Evolutionary conservation across 352 stramenopile species (phyloP), one percentile per base, ranked within the genome.

Genomic region (Globisporangium canariense): DNA sequence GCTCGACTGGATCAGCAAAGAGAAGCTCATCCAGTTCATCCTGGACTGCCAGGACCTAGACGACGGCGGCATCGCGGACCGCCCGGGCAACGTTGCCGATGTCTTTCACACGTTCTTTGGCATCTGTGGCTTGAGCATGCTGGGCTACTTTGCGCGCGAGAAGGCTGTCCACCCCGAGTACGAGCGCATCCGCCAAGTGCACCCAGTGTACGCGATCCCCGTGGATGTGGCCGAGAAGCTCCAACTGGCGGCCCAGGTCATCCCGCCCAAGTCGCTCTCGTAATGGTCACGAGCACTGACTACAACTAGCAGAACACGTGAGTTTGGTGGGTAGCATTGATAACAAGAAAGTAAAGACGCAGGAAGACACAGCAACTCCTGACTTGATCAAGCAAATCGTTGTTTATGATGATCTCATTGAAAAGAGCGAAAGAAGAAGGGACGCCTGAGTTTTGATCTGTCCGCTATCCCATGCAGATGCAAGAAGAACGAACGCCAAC

Each of bases 61-160:
- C 28, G 97, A 98, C 67, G 98, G 98, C 53, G 98, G 98, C 18
- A 99, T 99, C 70, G 90, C 96, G 14, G 98, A 99, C 74, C 90
- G 97, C 45, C 97, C 97, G n/a, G 94, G 89, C 43, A 97, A 98
- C 67, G 86, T 98, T 65, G 86, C 94, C 0, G 97, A 99, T 65
- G 91, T 99, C 25, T 99, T 99, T 75, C 97, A 99, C 75, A 99
- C 97, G 2, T 99, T 99, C 75, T 99, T 99, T 72, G 97, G 97
- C 28, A 94, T 99, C 71, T 90, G 86, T 47, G 97, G 97, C 30
- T 76, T 99, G 5, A 93, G 79, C 36, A 93, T 99, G 74, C 88
- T 99, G 20, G 92, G 92, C 7, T 94, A 97, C 70, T 97, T 98
- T 69, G 75, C 91, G n/a, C 72, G 76, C 20, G 85, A 90, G 57